phyloP scores from a whole-genome alignment of 441 rosid species.

The Euphorbia schlechtendalii region DNA sequence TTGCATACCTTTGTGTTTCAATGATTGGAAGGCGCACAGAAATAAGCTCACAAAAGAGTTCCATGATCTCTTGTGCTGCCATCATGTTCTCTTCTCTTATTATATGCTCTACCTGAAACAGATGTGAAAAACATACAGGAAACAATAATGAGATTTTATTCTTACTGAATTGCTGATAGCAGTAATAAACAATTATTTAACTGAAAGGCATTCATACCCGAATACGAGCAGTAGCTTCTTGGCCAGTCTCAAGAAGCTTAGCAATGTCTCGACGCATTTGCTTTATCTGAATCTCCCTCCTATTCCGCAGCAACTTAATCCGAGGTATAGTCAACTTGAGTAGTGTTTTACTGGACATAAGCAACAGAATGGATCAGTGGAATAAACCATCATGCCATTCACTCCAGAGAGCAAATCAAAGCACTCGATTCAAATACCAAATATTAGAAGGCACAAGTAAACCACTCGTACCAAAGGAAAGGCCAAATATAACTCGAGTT shows the following conservation, averaged over 20 bases:
- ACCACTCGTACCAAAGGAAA: too few relatives aligned
- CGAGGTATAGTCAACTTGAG: constrained; percentile 84
- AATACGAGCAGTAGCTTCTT: constrained; percentile 98
- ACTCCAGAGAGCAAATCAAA: not conserved
- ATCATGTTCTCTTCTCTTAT: constrained; percentile 94
- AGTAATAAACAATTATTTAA: not conserved
- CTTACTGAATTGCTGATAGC: not conserved
- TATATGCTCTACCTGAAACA: constrained; percentile 81
- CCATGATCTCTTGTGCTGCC: constrained; percentile 96
- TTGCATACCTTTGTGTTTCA: constrained; percentile 67
- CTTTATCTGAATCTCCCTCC: constrained; percentile 85
- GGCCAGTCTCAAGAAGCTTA: constrained; percentile 92
- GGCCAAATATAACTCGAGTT: too few relatives aligned
- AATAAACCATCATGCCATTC: not conserved
- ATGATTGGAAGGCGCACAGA: constrained; percentile 84
- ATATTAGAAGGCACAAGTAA: not conserved
- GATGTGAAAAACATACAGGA: not conserved
- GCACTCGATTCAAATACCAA: not conserved
- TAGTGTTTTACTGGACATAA: constrained; percentile 69
- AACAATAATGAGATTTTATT: not conserved
- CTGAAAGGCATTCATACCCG: constrained; percentile 42
- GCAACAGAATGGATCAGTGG: not conserved
- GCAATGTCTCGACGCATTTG: constrained; percentile 93
- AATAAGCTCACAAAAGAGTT: constrained; percentile 80
- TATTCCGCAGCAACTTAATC: constrained; percentile 78